Evolutionary conservation across 805 yeast genomes (phyloP), one percentile per base, ranked within the genome.

Genomic region (Ogataea degrootiae): DNA sequence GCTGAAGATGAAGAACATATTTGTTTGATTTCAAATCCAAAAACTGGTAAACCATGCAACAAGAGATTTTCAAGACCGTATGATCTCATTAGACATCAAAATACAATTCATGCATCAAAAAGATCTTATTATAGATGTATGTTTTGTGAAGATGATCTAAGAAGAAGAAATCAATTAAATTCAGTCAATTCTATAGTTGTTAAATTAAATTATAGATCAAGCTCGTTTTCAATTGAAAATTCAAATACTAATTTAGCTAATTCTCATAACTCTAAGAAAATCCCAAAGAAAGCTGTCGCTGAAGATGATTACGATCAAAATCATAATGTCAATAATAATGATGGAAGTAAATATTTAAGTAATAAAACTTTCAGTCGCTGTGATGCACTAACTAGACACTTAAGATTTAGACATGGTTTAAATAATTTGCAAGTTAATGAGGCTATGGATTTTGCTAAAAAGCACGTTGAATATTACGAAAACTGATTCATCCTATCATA

Each of bases 331-430:
- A 26, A 26, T 26, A 26, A 26, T 9, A 26, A 26, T 11, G 31
- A 26, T 11, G 31, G 31, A 26, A 26, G 4, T 26, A 26, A 60
- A 37, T 64, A 57, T 44, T 49, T 64, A 33, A 59, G 64, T 46
- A 63, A 60, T 42, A 83, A 92, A 71, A 89, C 96, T 1, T 92
- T 94, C 61, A 86, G 96, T 46, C 79, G 99, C 52, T 85, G 90
- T 63, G 99, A 92, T 68, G 97, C 99, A 1, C 75, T 92, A 52
- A 87, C 96, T 16, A 82, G 97, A 64, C 99, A 92, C 66, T 83
- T 91, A 52, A 82, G 95, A 59, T 92, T 90, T 41, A 90, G 94
- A 71, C 98, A 91, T 70, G 85, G 86, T 8, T 67, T 83, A 46
- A 75, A 73, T 37, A 85, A 85, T 37, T 69, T 72, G 50, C 84